Conservation (phyloP, 2,329 filamentous ascomycete species). For the Colletotrichum sp. region DNA sequence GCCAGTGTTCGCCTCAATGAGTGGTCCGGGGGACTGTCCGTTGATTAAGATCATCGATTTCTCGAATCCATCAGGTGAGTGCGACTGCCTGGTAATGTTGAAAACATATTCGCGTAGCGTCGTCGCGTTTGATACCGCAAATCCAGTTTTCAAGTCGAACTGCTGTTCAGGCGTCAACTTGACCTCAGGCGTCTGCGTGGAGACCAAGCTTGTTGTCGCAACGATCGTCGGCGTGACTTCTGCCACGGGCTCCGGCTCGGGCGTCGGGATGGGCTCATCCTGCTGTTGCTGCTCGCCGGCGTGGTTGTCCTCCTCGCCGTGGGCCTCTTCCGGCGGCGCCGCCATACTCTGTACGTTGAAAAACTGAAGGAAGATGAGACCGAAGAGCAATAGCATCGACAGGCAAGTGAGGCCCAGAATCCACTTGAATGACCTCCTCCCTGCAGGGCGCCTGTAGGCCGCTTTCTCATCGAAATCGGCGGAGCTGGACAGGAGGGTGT, state of each 20-base stretch:
- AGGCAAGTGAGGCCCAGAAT: slow-evolving; percentile 13
- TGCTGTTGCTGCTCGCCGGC: not conserved
- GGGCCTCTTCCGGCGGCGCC: not conserved
- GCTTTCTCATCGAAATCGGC: slow-evolving; percentile 1
- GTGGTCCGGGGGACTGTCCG: slow-evolving; percentile 69
- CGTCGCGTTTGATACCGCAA: not conserved
- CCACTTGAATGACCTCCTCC: slow-evolving; percentile 13
- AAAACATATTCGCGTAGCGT: slow-evolving; percentile 57
- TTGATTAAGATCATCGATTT: slow-evolving; percentile 64
- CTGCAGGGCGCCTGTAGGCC: not conserved
- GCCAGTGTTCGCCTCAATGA: slow-evolving; percentile 53
- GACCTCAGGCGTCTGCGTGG: slow-evolving; percentile 3
- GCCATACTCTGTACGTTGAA: slow-evolving; percentile 10
- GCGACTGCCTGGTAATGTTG: slow-evolving; percentile 51
- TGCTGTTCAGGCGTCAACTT: slow-evolving; percentile 7
- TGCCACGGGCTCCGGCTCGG: not conserved
- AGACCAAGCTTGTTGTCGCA: not conserved
- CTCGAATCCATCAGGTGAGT: slow-evolving; percentile 61
- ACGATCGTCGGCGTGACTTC: not conserved
- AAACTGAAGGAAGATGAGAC: slow-evolving; percentile 17
- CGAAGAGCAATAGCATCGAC: slow-evolving; percentile 10
- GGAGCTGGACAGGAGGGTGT: not conserved
- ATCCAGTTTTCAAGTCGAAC: slow-evolving; percentile 7
- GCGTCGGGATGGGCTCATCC: not conserved
- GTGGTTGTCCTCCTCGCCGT: not conserved